phyloP scores from a whole-genome alignment of 495 filamentous ascomycete genomes.

The Bacidia gigantensis region DNA sequence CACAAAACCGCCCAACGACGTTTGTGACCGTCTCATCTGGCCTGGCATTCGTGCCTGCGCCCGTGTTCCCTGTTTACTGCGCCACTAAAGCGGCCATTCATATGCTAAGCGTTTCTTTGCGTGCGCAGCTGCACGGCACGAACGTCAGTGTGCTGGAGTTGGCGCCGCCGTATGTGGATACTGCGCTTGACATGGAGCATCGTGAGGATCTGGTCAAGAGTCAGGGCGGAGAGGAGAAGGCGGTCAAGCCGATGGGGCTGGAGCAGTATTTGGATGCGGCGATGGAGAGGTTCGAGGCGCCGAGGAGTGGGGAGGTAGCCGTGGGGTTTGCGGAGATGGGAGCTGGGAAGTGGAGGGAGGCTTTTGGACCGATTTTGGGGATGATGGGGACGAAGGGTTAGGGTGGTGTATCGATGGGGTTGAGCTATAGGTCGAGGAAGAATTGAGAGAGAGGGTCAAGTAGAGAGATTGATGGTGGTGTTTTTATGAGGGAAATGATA shows the following conservation, averaged over 20 bases:
- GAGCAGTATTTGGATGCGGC: constrained; percentile 9
- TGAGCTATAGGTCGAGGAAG: too few species aligned
- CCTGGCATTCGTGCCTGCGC: constrained; percentile 23
- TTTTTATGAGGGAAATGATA: too few species aligned
- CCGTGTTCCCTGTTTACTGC: constrained; percentile 26
- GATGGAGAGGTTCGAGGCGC: constrained; percentile 18
- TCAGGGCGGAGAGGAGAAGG: constrained; percentile 20
- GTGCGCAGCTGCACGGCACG: constrained; percentile 18
- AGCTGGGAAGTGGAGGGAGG: constrained; percentile 21
- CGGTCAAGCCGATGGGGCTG: constrained; percentile 13
- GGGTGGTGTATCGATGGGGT: constrained; percentile 6
- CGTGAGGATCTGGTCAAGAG: constrained; percentile 13
- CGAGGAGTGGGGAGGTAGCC: constrained; percentile 11
- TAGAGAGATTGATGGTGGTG: too few species aligned
- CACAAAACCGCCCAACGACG: constrained; percentile 15
- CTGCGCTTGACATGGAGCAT: constrained; percentile 21
- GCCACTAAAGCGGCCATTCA: constrained; percentile 26
- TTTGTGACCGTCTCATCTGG: constrained; percentile 15
- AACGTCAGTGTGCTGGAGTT: constrained; percentile 15
- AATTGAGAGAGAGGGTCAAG: too few species aligned
- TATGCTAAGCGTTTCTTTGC: constrained; percentile 17
- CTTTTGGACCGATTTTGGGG: constrained; percentile 18
- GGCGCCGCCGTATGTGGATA: constrained; percentile 27
- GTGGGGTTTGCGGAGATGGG: constrained; percentile 21
- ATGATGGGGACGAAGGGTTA: background rate